Percentiles rank a stretch among this genome's conserved stretches.
phyloP scores from a whole-genome alignment of 164 flowering plant species.

The Berberis vulgaris region DNA sequence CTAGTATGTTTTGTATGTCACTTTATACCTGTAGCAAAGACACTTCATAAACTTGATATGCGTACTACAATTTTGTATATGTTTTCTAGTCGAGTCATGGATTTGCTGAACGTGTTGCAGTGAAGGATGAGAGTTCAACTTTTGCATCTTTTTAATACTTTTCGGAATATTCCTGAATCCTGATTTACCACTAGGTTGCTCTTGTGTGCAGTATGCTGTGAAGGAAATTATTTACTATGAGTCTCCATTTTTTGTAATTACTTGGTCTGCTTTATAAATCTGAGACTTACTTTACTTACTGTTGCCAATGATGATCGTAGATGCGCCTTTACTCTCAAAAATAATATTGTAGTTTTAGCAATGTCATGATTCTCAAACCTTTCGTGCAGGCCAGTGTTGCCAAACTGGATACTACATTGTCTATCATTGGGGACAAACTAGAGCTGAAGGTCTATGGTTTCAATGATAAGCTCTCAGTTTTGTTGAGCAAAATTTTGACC shows the following conservation, averaged over 20 bases:
- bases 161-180: too few species aligned
- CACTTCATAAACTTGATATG: too few species aligned
- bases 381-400: conserved; percentile 86
- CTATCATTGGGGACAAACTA: conserved; percentile 60
- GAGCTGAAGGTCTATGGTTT: conserved; percentile 89
- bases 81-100: too few species aligned
- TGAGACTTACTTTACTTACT: background rate
- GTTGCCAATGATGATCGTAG: background rate
- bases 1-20: too few species aligned
- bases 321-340: background rate
- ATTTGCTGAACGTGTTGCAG: too few species aligned
- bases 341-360: background rate
- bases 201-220: too few species aligned
- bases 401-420: conserved; percentile 78
- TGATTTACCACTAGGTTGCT: too few species aligned
- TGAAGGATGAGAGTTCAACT: too few species aligned
- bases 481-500: conserved; percentile 53
- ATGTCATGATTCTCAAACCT: conserved; percentile 4
- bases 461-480: conserved; percentile 74
- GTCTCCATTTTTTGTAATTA: too few species aligned
- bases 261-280: background rate
- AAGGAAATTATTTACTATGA: background rate
- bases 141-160: too few species aligned
- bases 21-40: too few species aligned
- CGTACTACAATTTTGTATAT: too few species aligned